Evolutionary conservation across 2,329 filamentous ascomycete species (phyloP).

Genomic region (Domatiomyces catenatus): DNA sequence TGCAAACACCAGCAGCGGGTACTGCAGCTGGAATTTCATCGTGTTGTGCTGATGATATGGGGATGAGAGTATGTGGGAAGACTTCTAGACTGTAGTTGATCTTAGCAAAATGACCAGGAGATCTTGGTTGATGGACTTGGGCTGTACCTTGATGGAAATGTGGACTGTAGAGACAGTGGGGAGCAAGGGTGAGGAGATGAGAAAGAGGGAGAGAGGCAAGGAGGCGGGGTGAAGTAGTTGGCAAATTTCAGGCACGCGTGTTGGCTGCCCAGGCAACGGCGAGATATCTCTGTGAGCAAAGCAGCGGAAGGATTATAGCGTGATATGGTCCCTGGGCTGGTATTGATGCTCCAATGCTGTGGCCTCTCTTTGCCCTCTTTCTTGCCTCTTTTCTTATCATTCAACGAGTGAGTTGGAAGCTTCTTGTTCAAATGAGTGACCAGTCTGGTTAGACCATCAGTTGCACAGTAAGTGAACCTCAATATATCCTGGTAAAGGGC

Average conservation of each 20-base stretch:
- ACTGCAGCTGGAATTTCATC: neutral
- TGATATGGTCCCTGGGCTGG: neutral
- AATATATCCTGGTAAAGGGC: neutral
- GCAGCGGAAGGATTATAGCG: neutral
- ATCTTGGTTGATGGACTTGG: neutral
- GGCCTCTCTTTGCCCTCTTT: too few relatives aligned
- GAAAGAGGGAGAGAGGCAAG: constrained; percentile 1
- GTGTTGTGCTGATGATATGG: neutral
- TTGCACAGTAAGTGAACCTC: neutral
- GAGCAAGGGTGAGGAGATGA: neutral
- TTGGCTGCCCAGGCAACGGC: neutral
- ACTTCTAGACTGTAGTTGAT: neutral
- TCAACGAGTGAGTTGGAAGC: neutral
- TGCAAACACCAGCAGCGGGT: constrained; percentile 1
- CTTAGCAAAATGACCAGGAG: neutral
- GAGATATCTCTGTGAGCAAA: neutral
- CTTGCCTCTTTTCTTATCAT: neutral
- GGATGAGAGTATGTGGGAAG: neutral
- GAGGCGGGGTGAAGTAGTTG: neutral
- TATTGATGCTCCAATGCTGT: neutral
- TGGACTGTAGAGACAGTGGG: neutral
- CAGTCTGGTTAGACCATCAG: neutral
- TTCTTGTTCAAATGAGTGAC: neutral
- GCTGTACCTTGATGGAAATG: neutral
- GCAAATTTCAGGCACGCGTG: neutral